Evolutionary conservation across 768 basidiomycete genomes (phyloP).

Genomic region (Suillus occidentalis): DNA sequence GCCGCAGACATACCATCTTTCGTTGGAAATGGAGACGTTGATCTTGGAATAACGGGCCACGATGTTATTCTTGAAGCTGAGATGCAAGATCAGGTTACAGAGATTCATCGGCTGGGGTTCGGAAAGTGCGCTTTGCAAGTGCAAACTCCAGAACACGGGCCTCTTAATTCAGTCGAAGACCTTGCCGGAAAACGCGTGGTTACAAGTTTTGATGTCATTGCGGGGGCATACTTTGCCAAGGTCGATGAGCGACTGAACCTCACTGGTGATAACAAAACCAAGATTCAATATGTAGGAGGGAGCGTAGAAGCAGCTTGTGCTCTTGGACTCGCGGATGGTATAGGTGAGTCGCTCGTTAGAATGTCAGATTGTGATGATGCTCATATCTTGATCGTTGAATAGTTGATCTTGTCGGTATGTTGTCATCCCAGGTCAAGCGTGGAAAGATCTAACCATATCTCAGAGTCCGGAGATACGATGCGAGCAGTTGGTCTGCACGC

Average conservation of each 20-base stretch:
- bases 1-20: slow-evolving; percentile 98
- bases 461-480: slow-evolving; percentile 99
- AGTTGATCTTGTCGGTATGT: slow-evolving; percentile 93
- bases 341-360: slow-evolving; percentile 54
- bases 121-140: slow-evolving; percentile 90
- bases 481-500: slow-evolving; percentile 94
- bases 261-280: slow-evolving; percentile 60
- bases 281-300: slow-evolving; percentile 94
- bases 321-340: slow-evolving; percentile 94
- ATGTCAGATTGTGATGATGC: slow-evolving; percentile 2
- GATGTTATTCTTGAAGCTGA: slow-evolving; percentile 92
- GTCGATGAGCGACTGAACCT: slow-evolving; percentile 58
- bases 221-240: slow-evolving; percentile 71
- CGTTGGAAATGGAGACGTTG: slow-evolving; percentile 95
- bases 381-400: slow-evolving; percentile 9
- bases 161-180: slow-evolving; percentile 70
- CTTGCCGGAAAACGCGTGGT: slow-evolving; percentile 92
- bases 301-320: slow-evolving; percentile 98
- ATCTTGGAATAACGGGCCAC: slow-evolving; percentile 96
- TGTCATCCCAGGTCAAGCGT: slow-evolving; percentile 26
- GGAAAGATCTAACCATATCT: neutral
- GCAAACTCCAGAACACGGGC: slow-evolving; percentile 80
- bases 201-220: slow-evolving; percentile 91
- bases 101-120: slow-evolving; percentile 83
- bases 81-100: slow-evolving; percentile 76